These are phyloP conservation scores for Pyracantha coccinea DNA, from an alignment of 331 rosid genomes.

Conservation along the genomic window DNA sequence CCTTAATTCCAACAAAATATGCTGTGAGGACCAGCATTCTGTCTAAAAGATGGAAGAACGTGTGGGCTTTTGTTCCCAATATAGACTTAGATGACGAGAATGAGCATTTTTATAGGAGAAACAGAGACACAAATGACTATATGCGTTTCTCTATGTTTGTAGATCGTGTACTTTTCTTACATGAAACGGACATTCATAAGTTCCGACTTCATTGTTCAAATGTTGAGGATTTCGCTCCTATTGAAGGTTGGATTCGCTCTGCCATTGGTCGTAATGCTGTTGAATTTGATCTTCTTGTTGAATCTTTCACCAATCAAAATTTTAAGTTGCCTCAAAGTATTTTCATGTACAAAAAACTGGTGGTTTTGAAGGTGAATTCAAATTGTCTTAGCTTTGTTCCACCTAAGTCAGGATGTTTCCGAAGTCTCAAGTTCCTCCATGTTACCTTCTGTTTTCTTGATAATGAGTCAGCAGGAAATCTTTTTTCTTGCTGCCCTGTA, in stretches of 20 bases:
- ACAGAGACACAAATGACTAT: background rate
- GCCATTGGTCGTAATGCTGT: background rate
- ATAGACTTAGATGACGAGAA: background rate
- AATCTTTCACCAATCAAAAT: background rate
- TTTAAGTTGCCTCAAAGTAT: background rate
- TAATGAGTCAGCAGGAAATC: background rate
- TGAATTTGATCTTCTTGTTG: background rate
- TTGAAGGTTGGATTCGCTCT: background rate
- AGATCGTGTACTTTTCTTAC: background rate
- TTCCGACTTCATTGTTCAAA: background rate
- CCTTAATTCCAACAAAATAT: background rate
- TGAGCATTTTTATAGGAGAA: background rate
- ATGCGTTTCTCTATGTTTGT: background rate
- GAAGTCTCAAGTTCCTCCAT: background rate
- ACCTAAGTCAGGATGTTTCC: background rate
- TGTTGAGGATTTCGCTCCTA: background rate
- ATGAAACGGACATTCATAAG: background rate
- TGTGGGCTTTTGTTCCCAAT: background rate
- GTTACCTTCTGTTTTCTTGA: background rate
- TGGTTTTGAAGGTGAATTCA: background rate
- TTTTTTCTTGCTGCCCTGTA: background rate
- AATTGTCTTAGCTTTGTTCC: background rate
- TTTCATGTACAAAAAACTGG: background rate
- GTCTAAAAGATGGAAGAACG: background rate
- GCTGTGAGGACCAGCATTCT: conserved; percentile 5